phyloP scores from a whole-genome alignment of 257 asterid genomes.

The Schizonepeta tenuifolia region DNA sequence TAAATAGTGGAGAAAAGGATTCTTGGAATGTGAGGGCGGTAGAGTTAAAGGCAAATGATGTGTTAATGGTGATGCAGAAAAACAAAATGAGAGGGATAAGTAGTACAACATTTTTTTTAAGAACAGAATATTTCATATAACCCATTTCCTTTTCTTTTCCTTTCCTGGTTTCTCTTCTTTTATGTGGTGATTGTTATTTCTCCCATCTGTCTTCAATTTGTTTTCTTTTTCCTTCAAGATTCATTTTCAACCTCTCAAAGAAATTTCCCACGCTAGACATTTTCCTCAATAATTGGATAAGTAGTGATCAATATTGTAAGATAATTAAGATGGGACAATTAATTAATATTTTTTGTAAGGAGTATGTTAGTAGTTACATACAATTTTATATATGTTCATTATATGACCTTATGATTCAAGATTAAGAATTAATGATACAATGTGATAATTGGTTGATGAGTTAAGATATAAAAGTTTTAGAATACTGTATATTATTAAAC shows the following conservation, averaged over 20 bases:
- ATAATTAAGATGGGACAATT: too few relatives aligned
- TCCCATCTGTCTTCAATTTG: constrained; percentile 23
- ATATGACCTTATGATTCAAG: too few relatives aligned
- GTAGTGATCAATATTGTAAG: too few relatives aligned
- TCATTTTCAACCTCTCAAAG: constrained; percentile 17
- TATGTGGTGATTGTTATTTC: too few relatives aligned
- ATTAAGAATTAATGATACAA: too few relatives aligned
- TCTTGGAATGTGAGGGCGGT: constrained; percentile 54
- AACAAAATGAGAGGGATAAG: constrained; percentile 21
- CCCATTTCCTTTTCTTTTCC: constrained; percentile 27
- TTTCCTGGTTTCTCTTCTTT: background rate
- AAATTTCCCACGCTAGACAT: background rate
- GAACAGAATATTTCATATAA: constrained; percentile 29
- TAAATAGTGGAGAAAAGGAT: constrained; percentile 72
- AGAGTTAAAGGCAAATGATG: constrained; percentile 45
- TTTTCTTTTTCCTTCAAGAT: background rate
- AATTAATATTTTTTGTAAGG: too few relatives aligned
- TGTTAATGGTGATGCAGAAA: background rate
- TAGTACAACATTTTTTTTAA: background rate
- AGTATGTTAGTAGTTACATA: too few relatives aligned
- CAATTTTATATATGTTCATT: too few relatives aligned
- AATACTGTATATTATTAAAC: too few relatives aligned
- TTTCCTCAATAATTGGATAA: background rate
- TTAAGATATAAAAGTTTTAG: too few relatives aligned
- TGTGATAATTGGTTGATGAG: too few relatives aligned